A percentile compares a stretch with the other conserved stretches of the same genome.
Evolutionary conservation across 176 grass and related monocot genomes (phyloP).

Genomic region (Ensete ventricosum): DNA sequence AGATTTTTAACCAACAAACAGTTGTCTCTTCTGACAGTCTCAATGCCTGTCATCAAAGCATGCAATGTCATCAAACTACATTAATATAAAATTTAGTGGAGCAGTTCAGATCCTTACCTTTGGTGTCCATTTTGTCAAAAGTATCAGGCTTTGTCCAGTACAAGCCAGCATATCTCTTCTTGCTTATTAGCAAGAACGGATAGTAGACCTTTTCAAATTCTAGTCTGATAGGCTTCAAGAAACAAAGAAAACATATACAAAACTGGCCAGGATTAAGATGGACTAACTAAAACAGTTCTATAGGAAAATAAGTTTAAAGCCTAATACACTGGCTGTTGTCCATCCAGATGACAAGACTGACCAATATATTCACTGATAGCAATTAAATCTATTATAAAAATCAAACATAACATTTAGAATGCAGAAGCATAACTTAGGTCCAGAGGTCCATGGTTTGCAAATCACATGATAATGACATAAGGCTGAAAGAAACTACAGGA

Average conservation of each 20-base stretch:
- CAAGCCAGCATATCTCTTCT: conserved; percentile 99
- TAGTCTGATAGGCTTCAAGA: conserved; percentile 80
- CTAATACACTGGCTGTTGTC: no score
- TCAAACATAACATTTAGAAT: no score
- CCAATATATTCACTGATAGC: no score
- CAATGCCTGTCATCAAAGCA: conserved; percentile 54
- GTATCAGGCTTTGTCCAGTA: conserved; percentile 96
- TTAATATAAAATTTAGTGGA: background rate
- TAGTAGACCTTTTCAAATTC: conserved; percentile 99
- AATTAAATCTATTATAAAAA: no score
- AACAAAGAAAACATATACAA: background rate
- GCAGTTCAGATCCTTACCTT: conserved; percentile 45
- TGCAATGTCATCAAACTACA: background rate
- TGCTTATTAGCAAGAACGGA: conserved; percentile 93
- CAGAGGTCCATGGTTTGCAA: no score
- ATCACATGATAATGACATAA: background rate
- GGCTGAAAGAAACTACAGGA: no score
- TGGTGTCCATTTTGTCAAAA: conserved; percentile 99
- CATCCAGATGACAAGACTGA: no score
- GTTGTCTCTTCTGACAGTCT: conserved; percentile 98
- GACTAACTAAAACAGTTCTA: background rate
- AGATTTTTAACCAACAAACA: conserved; percentile 98
- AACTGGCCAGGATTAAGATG: background rate
- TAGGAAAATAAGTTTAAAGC: background rate
- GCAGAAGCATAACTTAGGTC: no score